Evolutionary conservation across 1,139 yeast species (phyloP).

Genomic region (Scheffersomyces titani): DNA sequence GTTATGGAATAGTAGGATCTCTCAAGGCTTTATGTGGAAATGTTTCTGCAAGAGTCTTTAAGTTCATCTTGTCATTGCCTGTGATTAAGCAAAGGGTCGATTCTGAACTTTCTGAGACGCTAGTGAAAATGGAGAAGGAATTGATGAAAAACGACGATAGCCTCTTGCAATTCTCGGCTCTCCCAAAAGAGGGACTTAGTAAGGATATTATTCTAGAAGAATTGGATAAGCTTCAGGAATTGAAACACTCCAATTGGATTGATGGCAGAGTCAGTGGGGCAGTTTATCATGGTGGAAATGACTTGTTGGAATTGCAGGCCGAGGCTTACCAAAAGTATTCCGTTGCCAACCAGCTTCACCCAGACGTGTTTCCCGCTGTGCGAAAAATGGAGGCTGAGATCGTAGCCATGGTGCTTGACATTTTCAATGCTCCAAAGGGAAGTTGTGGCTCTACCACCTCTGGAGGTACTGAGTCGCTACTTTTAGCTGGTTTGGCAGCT

Average conservation of each 20-base stretch:
- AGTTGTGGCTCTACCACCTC: conserved; percentile 92
- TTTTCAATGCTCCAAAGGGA: conserved; percentile 72
- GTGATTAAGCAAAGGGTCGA: conserved; percentile 58
- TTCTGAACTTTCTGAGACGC: conserved; percentile 53
- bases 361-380: conserved; percentile 95
- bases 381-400: conserved; percentile 96
- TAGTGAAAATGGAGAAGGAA: conserved; percentile 51
- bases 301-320: conserved; percentile 70
- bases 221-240: conserved; percentile 46
- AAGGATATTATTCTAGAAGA: conserved; percentile 45
- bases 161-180: conserved; percentile 45
- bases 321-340: conserved; percentile 74
- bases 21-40: conserved; percentile 11
- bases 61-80: conserved; percentile 50
- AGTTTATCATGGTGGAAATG: conserved; percentile 91
- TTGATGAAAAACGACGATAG: conserved; percentile 53
- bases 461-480: conserved; percentile 95
- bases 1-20: conserved; percentile 42
- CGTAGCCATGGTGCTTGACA: conserved; percentile 81
- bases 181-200: conserved; percentile 62
- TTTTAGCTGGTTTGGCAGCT: conserved; percentile 86
- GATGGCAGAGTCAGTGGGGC: conserved; percentile 91
- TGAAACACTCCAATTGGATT: conserved; percentile 78
- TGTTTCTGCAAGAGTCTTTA: conserved; percentile 25
- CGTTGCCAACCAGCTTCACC: conserved; percentile 92